Base-by-base conservation (phyloP, 805 yeast species). In the Kazachstania viticola region DNA sequence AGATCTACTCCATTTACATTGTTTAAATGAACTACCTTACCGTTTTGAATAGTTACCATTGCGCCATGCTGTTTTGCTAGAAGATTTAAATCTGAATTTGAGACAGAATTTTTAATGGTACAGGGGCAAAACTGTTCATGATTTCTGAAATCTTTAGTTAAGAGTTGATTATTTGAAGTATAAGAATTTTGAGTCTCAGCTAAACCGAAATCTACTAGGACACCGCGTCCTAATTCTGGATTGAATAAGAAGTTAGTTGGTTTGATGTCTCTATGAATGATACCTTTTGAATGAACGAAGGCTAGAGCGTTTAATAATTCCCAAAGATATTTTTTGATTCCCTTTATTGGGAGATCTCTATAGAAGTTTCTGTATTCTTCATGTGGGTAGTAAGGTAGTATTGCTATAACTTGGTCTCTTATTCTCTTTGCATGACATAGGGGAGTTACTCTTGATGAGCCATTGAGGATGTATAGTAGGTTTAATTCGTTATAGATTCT, bases 341-440 rank as follows among this genome's bases (percentile, higher is more conserved):
- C 96, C 32, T 69, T 66, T 6, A 81, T 58, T 1, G 93, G 82
- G 37, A 85, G 58, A 48, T 79, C 85, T 42, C 91, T 65, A 58
- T 79, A 87, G 45, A 84, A 83, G 44, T 74, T 81, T 37, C 96
- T 67, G 58, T 85, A 91, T 50, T 91, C 96, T 9, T 84, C 74
- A 58, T 88, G 96, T 29, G 79, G 76, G 54, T 80, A 85, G 61
- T 77, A 88, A 6, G 97, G 97, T 40, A 88, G 62, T 2, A 91
- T 87, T 2, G 95, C 95, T 29, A 88, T 66, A 11, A 91, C 93
- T 60, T 91, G 97, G 55, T 91, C 98, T 46, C 81, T 81, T 48
- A 70, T 69, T 39, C 98, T 65, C 33, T 84, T 55, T 0, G 94
- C 95, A 45, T 93, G 95, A 28, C 88, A 68, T 32, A 91, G 60